A percentile compares a stretch with the other conserved stretches of the same genome.
Conservation (phyloP, 768 basidiomycete species). For the Tylopilus sp. region DNA sequence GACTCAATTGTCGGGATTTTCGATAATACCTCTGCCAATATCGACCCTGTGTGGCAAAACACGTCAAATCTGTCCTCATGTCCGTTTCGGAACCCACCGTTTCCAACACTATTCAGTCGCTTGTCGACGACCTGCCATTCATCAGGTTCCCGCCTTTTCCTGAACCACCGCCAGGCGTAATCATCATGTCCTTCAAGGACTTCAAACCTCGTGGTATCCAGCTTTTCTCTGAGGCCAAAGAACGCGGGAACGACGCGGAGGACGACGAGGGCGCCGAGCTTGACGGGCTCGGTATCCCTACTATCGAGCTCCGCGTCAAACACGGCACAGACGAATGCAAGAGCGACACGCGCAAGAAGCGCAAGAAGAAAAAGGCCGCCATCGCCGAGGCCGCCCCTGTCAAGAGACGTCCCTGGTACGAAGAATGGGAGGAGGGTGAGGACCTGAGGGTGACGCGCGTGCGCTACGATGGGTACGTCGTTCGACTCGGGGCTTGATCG, state of each 20-base stretch:
- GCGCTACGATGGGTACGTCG: conserved; percentile 50
- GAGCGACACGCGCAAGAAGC: conserved; percentile 51
- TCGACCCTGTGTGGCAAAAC: conserved; percentile 11
- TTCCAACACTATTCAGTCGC: conserved; percentile 8
- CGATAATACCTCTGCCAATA: conserved; percentile 7
- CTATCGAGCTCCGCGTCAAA: conserved; percentile 48
- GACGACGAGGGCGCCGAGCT: conserved; percentile 50
- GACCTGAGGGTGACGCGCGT: conserved; percentile 38
- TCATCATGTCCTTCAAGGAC: conserved; percentile 51
- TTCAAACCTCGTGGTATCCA: conserved; percentile 60
- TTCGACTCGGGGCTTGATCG: accelerated
- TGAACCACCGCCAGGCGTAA: conserved; percentile 39
- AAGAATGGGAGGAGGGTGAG: conserved; percentile 69
- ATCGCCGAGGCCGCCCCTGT: conserved; percentile 13
- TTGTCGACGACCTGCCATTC: conserved; percentile 16
- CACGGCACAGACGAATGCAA: conserved; percentile 57
- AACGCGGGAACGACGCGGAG: conserved; percentile 9
- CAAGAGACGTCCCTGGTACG: conserved; percentile 52
- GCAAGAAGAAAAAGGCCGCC: conserved; percentile 37
- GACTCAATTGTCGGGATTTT: conserved; percentile 14
- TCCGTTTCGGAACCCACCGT: conserved; percentile 13
- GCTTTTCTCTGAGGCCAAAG: conserved; percentile 40
- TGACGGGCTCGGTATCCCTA: conserved; percentile 66
- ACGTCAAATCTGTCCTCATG: conserved; percentile 20
- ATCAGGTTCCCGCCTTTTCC: conserved; percentile 50